These are phyloP conservation scores for Calonectria honghensis DNA, from an alignment of 2,329 filamentous ascomycete genomes.

Conservation along the genomic window DNA sequence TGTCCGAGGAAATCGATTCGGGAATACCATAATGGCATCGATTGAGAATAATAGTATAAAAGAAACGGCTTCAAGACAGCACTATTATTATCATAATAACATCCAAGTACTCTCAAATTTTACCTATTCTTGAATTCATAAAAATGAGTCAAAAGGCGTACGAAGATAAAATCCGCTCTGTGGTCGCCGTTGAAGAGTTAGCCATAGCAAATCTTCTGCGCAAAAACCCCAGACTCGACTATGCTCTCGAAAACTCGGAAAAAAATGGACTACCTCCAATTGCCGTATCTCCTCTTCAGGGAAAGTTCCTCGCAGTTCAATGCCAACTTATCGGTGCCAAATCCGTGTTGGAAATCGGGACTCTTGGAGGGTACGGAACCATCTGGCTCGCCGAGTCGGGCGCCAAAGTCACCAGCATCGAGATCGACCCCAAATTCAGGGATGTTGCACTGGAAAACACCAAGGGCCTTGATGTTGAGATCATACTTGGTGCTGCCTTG, in stretches of 20 bases:
- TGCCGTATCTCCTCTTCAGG: neutral
- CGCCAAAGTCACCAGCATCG: conserved; percentile 68
- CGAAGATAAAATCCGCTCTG: neutral
- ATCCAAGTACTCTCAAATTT: too few relatives aligned
- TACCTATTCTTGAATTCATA: too few relatives aligned
- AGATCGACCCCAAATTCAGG: conserved; percentile 67
- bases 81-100: neutral
- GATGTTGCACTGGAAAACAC: conserved; percentile 68
- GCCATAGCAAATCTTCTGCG: neutral
- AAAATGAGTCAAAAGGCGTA: neutral
- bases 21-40: too few relatives aligned
- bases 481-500: conserved; percentile 66
- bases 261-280: conserved; percentile 8
- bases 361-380: neutral
- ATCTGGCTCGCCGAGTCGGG: conserved; percentile 18
- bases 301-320: conserved; percentile 9
- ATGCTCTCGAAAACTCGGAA: conserved; percentile 10
- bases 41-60: neutral
- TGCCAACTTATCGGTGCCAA: conserved; percentile 14
- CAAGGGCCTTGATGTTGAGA: conserved; percentile 63
- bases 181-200: neutral
- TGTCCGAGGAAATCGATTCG: neutral
- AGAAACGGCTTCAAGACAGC: neutral
- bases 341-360: conserved; percentile 13
- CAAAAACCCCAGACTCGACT: neutral